Evolutionary conservation across 306 rosid species (phyloP).

Genomic region (Pyrus bretschneideri): DNA sequence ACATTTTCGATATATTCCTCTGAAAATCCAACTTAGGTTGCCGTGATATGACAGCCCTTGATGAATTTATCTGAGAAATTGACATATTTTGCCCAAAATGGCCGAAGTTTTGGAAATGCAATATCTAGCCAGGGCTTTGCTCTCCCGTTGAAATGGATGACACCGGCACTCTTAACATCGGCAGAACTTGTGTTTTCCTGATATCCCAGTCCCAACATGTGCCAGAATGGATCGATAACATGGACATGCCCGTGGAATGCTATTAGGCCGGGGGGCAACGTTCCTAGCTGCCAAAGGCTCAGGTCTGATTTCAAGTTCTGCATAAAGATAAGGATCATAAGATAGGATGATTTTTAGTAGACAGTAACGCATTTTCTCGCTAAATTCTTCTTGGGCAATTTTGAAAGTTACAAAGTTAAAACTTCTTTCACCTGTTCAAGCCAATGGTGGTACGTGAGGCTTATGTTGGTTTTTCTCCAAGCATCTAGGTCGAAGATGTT

Average conservation of each 20-base stretch:
- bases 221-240: slow-evolving; percentile 90
- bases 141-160: slow-evolving; percentile 91
- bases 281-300: slow-evolving; percentile 97
- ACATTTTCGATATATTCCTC: slow-evolving; percentile 11
- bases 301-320: slow-evolving; percentile 96
- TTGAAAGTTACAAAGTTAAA: neutral
- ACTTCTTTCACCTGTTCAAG: slow-evolving; percentile 52
- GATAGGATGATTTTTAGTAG: neutral
- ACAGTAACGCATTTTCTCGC: neutral
- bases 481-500: slow-evolving; percentile 92
- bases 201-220: slow-evolving; percentile 94
- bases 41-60: slow-evolving; percentile 76
- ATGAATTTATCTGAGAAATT: slow-evolving; percentile 88
- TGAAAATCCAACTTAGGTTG: slow-evolving; percentile 43
- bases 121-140: slow-evolving; percentile 99
- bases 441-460: slow-evolving; percentile 80
- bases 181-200: slow-evolving; percentile 73
- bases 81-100: slow-evolving; percentile 75
- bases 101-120: slow-evolving; percentile 71
- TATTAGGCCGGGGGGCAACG: slow-evolving; percentile 96
- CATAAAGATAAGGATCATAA: slow-evolving; percentile 9
- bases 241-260: slow-evolving; percentile 94
- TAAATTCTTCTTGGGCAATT: neutral
- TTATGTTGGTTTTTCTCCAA: slow-evolving; percentile 96
- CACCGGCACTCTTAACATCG: slow-evolving; percentile 74